Conservation (phyloP, 495 filamentous ascomycete species). For the Aspergillus carlsbadensis region DNA sequence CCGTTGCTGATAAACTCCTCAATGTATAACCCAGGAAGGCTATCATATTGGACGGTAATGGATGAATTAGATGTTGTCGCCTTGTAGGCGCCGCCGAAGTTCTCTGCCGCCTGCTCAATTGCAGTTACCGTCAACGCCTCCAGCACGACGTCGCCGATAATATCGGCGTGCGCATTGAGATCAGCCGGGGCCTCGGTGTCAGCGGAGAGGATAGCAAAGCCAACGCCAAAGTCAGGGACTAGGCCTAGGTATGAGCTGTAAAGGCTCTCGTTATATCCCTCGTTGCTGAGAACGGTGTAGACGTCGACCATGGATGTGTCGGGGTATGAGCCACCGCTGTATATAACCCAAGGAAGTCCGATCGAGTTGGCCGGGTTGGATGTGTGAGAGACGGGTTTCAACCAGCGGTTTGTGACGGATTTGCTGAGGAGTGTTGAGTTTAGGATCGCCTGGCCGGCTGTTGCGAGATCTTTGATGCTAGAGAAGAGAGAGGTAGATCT, state of each 20-base stretch:
- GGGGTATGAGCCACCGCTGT: constrained; percentile 24
- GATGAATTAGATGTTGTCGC: no score
- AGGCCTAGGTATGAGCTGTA: constrained; percentile 49
- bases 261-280: constrained; percentile 8
- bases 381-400: constrained; percentile 50
- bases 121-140: constrained; percentile 42
- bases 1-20: constrained; percentile 51
- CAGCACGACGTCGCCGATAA: constrained; percentile 34
- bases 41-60: no score
- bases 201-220: constrained; percentile 46
- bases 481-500: constrained; percentile 30
- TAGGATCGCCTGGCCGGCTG: constrained; percentile 47
- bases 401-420: constrained; percentile 39
- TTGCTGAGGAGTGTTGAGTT: constrained; percentile 42
- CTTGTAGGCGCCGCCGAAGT: constrained; percentile 19
- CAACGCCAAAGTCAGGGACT: constrained; percentile 50
- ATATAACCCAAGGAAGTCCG: constrained; percentile 44
- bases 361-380: constrained; percentile 46
- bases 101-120: constrained; percentile 37
- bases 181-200: constrained; percentile 26
- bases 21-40: constrained; percentile 44
- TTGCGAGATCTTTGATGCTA: constrained; percentile 25
- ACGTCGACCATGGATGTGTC: constrained; percentile 43
- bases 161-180: constrained; percentile 27
- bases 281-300: constrained; percentile 50